Evolutionary conservation across 768 basidiomycete genomes (phyloP).

Genomic region (Astraeus odoratus): DNA sequence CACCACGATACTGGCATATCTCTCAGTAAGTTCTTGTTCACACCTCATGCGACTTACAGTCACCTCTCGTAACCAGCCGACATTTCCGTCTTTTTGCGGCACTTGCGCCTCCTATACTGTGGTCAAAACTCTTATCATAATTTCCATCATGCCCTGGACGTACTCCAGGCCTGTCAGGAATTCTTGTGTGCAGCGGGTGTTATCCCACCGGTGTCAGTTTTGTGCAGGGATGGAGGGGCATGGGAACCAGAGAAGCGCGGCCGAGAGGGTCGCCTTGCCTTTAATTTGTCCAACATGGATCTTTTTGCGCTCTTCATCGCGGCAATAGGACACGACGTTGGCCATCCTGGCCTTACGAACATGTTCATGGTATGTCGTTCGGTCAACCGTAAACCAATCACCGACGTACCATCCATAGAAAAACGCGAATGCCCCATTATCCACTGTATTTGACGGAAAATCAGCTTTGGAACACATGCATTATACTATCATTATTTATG

Average conservation of each 20-base stretch:
- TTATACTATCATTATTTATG: conserved; percentile 68
- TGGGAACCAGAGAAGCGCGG: conserved; percentile 39
- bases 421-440: conserved; percentile 88
- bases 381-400: background rate
- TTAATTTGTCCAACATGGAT: conserved; percentile 55
- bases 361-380: conserved; percentile 73
- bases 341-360: conserved; percentile 93
- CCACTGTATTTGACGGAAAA: conserved; percentile 80
- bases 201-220: conserved; percentile 69
- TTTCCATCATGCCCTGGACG: conserved; percentile 94
- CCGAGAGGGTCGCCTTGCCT: conserved; percentile 29
- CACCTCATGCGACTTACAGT: conserved; percentile 13
- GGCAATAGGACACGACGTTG: conserved; percentile 96
- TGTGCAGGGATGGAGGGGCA: conserved; percentile 32
- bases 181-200: conserved; percentile 75
- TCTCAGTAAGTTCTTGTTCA: conserved; percentile 42
- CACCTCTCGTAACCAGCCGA: conserved; percentile 42
- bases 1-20: conserved; percentile 48
- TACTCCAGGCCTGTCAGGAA: conserved; percentile 85
- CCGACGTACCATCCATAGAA: conserved; percentile 44
- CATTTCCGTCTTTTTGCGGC: conserved; percentile 72
- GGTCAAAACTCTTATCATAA: conserved; percentile 94
- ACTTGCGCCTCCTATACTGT: conserved; percentile 89
- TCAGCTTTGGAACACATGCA: conserved; percentile 93
- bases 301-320: conserved; percentile 82